Percentiles rank a stretch among this genome's conserved stretches.
phyloP scores from a whole-genome alignment of 495 filamentous ascomycete genomes.

The Penicillium herquei region DNA sequence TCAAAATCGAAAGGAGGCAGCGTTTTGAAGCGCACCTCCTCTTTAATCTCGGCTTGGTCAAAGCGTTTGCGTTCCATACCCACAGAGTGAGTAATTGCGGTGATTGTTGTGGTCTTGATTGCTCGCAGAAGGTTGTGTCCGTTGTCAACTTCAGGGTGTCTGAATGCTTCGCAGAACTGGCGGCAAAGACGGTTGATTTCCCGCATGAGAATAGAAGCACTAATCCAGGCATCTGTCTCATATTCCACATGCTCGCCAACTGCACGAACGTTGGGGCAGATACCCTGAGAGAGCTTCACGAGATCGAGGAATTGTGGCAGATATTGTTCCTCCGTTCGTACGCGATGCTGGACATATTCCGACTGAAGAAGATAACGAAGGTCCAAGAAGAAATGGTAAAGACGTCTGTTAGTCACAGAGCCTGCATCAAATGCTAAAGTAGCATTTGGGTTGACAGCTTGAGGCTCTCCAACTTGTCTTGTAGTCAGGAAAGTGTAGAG shows the following conservation, averaged over 20 bases:
- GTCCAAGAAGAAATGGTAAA: conserved; percentile 96
- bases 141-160: conserved; percentile 57
- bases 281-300: conserved; percentile 92
- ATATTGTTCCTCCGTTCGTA: conserved; percentile 81
- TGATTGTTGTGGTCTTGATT: conserved; percentile 72
- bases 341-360: conserved; percentile 77
- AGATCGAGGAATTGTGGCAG: conserved; percentile 92
- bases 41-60: conserved; percentile 82
- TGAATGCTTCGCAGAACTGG: conserved; percentile 85
- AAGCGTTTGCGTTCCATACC: conserved; percentile 88
- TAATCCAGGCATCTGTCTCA: conserved; percentile 97
- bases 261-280: conserved; percentile 89
- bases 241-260: conserved; percentile 97
- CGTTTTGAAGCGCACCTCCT: conserved; percentile 74
- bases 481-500: conserved; percentile 97
- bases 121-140: conserved; percentile 64
- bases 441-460: conserved; percentile 77
- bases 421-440: conserved; percentile 90
- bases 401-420: conserved; percentile 86
- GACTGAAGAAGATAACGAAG: conserved; percentile 85
- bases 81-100: conserved; percentile 78
- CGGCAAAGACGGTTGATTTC: conserved; percentile 92
- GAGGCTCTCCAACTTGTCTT: conserved; percentile 88
- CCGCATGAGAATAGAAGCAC: conserved; percentile 85
- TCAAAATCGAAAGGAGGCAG: conserved; percentile 81